These are phyloP conservation scores for Aspergillus sp. DNA, from an alignment of 2,329 filamentous ascomycete species.

Conservation along the genomic window DNA sequence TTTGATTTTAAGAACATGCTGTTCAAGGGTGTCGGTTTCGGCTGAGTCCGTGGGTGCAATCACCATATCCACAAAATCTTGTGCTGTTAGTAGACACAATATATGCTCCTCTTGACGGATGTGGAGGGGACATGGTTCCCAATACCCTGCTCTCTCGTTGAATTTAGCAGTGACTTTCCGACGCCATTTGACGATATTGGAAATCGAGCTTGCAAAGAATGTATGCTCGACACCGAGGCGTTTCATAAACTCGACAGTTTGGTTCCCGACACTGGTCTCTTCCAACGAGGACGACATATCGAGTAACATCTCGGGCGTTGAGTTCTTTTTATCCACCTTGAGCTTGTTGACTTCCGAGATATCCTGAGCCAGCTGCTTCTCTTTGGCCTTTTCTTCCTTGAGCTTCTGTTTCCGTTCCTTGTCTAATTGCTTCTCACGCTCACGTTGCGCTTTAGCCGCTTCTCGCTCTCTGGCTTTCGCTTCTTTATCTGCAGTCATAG, in stretches of 20 bases:
- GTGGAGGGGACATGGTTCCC: slow-evolving; percentile 55
- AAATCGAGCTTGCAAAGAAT: slow-evolving; percentile 33
- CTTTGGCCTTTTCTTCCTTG: slow-evolving; percentile 54
- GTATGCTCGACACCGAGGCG: slow-evolving; percentile 37
- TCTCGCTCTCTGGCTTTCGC: slow-evolving; percentile 53
- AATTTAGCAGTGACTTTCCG: slow-evolving; percentile 62
- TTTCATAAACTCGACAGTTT: slow-evolving; percentile 39
- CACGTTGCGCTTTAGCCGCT: slow-evolving; percentile 41
- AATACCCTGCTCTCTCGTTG: slow-evolving; percentile 57
- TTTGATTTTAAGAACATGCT: slow-evolving; percentile 56
- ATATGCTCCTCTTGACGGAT: slow-evolving; percentile 56
- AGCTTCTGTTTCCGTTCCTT: slow-evolving; percentile 45
- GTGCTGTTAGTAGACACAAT: slow-evolving; percentile 57
- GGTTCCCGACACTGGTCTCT: slow-evolving; percentile 38
- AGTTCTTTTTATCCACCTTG: slow-evolving; percentile 67
- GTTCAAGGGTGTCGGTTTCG: slow-evolving; percentile 50
- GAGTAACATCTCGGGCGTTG: slow-evolving; percentile 72
- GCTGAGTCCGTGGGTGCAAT: slow-evolving; percentile 30
- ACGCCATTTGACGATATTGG: slow-evolving; percentile 62
- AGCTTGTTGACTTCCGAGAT: slow-evolving; percentile 70
- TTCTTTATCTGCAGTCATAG: slow-evolving; percentile 27
- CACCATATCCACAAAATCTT: slow-evolving; percentile 62
- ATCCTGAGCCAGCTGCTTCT: slow-evolving; percentile 62
- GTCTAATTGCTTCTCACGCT: slow-evolving; percentile 53
- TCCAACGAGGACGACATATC: slow-evolving; percentile 59